These are phyloP conservation scores for Paramarasmius palmivorus DNA, from an alignment of 1,284 basidiomycete genomes.

Conservation along the genomic window DNA sequence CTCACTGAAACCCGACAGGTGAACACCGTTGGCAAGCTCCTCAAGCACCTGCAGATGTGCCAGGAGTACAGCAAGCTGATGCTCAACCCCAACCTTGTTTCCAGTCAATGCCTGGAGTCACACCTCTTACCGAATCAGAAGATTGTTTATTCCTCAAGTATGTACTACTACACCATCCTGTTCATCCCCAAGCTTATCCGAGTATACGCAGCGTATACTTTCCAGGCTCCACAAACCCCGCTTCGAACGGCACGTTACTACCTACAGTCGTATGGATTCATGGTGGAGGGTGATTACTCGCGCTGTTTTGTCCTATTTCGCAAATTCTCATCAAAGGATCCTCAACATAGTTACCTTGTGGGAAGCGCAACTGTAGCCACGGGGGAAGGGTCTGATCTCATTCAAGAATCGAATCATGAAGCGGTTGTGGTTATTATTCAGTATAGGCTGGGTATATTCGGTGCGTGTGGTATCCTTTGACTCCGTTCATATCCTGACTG, in stretches of 20 bases:
- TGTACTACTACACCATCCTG: neutral
- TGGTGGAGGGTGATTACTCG: conserved; percentile 29
- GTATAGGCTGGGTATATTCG: conserved; percentile 23
- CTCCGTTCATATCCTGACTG: neutral
- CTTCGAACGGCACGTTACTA: conserved; percentile 17
- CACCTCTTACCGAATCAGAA: conserved; percentile 1
- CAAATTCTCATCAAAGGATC: neutral
- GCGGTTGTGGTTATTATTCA: conserved; percentile 24
- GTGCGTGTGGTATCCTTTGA: conserved; percentile 4
- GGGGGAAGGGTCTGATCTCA: conserved; percentile 17
- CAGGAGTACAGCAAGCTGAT: conserved; percentile 13
- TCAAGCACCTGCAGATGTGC: conserved; percentile 7
- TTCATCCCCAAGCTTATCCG: no score
- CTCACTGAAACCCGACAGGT: conserved; percentile 3
- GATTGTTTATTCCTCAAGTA: conserved; percentile 19
- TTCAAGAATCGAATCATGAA: conserved; percentile 17
- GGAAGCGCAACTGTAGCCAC: conserved; percentile 14
- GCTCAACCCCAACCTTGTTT: conserved; percentile 5
- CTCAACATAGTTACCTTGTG: conserved; percentile 18
- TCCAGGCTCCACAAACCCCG: conserved; percentile 7
- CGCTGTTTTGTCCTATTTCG: neutral
- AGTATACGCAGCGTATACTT: conserved; percentile 27
- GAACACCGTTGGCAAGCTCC: conserved; percentile 12
- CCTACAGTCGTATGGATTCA: conserved; percentile 47
- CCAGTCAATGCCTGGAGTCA: neutral